Evolutionary conservation across 352 stramenopile genomes (phyloP).

Genomic region (Globisporangium acanthophoron): DNA sequence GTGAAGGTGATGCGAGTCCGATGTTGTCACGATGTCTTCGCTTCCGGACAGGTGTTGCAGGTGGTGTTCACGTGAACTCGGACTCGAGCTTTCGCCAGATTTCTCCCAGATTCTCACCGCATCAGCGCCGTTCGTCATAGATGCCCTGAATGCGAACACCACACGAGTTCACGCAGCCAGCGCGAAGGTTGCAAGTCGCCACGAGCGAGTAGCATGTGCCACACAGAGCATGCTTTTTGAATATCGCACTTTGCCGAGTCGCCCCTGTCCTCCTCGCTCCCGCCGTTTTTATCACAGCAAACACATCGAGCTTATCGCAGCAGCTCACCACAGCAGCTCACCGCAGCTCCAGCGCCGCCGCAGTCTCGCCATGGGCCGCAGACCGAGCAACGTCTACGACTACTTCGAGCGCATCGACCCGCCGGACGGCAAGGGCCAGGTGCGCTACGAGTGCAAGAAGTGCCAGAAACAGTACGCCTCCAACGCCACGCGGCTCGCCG

Average conservation of each 20-base stretch:
- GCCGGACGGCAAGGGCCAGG: slow-evolving; percentile 56
- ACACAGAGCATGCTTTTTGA: not conserved
- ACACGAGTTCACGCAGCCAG: no score
- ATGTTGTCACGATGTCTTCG: no score
- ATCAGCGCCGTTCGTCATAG: no score
- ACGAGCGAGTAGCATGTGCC: not conserved
- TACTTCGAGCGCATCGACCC: slow-evolving; percentile 77
- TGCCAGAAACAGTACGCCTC: slow-evolving; percentile 85
- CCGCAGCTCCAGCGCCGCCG: no score
- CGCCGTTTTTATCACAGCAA: not conserved
- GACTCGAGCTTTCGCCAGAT: no score
- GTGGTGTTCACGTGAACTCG: no score
- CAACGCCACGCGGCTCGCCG: slow-evolving; percentile 74
- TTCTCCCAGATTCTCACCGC: no score
- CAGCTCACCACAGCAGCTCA: not conserved
- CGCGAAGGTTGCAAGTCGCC: not conserved
- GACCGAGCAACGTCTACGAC: slow-evolving; percentile 85
- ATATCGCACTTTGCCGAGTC: not conserved
- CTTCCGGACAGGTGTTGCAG: no score
- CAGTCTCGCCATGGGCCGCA: slow-evolving; percentile 54
- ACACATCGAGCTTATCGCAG: no score
- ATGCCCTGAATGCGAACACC: no score
- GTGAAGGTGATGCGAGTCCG: no score
- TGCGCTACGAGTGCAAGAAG: slow-evolving; percentile 86
- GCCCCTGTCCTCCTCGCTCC: not conserved